Evolutionary conservation across 2,329 filamentous ascomycete genomes (phyloP), one percentile per base, ranked within the genome.

Genomic region (Orbilia brochopaga): DNA sequence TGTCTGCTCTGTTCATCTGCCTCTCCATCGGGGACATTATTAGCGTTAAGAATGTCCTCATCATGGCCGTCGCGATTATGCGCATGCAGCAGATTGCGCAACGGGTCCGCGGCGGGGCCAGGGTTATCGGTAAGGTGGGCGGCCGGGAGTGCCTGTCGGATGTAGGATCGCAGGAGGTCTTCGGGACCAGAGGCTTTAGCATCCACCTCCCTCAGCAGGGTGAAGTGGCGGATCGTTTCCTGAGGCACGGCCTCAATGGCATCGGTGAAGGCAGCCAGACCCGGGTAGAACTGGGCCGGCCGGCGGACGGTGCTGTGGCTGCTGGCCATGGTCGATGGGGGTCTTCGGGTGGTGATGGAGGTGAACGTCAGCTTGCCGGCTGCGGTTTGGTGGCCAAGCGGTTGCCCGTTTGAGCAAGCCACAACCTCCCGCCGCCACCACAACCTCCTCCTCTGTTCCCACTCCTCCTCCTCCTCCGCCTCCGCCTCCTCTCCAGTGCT

Each of bases 191-290:
- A 94, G 74, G 96, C 90, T 81, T 99, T 99, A 74, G 93, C 93
- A 82, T 99, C 94, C 53, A 97, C 94, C 81, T 99, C 94, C 80
- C 97, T 97, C 76, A 99, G 84, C 64, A 97, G 85, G 35, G 93
- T 97, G 77, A 96, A 96, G 80, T 99, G 93, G 78, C 92, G 88
- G 76, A 96, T 91, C 56, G 97, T 90, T 81, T 99, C 94, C 79
- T 92, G 92, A 2, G 94, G 94, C 24, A 99, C 86, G 42, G 93
- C 92, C 57, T 91, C 88, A 78, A 97, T 91, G 74, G 92, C 88
- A 80, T 97, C 92, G 74, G 93, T 90, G 79, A 99, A 97, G 78
- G 87, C 87, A 44, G 85, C 85, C 74, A 89, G 84, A 23, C 86
- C 87, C 69, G 87, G 87, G 76, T 86, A 88, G 79, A 89, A 87